Conservation (phyloP, 75 land plant species). For the Pseudotsuga menziesii region DNA sequence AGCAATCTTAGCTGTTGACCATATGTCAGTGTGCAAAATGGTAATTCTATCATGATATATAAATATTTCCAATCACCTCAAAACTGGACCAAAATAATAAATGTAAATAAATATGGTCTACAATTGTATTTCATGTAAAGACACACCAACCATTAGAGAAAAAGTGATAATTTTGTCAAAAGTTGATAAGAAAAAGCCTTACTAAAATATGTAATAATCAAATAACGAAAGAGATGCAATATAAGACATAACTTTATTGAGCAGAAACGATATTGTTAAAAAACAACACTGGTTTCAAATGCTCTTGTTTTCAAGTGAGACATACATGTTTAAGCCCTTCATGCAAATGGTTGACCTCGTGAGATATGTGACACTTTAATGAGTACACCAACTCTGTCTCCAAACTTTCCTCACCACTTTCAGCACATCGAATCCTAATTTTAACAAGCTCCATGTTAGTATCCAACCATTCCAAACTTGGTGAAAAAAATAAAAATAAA, state of each 20-base stretch:
- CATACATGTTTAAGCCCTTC: conserved; percentile 89
- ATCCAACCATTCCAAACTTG: background rate
- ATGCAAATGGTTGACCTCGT: conserved; percentile 91
- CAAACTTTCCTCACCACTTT: conserved; percentile 90
- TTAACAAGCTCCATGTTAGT: background rate
- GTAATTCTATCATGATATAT: too few species aligned
- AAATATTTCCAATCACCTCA: too few species aligned
- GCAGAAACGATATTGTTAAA: background rate
- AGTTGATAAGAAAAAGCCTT: background rate
- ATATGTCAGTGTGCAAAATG: too few species aligned
- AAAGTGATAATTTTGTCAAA: background rate
- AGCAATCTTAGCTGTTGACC: too few species aligned
- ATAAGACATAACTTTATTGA: background rate
- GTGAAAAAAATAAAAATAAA: background rate
- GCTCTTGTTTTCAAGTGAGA: background rate
- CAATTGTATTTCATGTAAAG: too few species aligned
- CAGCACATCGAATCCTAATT: conserved; percentile 72
- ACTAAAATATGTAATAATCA: background rate
- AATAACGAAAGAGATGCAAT: background rate
- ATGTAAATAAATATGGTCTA: too few species aligned
- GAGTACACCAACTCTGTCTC: conserved; percentile 85
- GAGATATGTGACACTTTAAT: conserved; percentile 94
- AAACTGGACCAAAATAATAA: too few species aligned
- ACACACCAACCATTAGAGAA: too few species aligned
- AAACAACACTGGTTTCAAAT: background rate